Evolutionary conservation across 371 early-diverging fungal species (phyloP).

Genomic region (Syncephalastrum racemosum): DNA sequence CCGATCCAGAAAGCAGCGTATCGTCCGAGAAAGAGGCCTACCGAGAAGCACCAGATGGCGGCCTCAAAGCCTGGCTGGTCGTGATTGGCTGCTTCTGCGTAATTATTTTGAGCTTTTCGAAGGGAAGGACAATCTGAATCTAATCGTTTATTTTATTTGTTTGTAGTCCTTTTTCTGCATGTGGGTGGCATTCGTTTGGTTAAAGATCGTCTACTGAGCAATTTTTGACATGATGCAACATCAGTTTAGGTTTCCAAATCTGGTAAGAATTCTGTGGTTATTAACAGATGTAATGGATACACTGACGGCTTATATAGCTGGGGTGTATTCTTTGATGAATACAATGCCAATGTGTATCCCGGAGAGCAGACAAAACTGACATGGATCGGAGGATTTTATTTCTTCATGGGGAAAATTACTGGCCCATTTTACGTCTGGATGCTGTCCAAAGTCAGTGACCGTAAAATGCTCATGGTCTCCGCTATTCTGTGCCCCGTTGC

Average conservation of each 20-base stretch:
- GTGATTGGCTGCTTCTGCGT: slow-evolving; percentile 16
- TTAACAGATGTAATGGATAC: neutral
- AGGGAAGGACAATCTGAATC: neutral
- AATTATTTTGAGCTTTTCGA: neutral
- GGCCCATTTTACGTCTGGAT: slow-evolving; percentile 6
- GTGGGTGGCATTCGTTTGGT: slow-evolving; percentile 15
- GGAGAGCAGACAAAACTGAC: slow-evolving; percentile 7
- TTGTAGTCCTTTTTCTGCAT: slow-evolving; percentile 1
- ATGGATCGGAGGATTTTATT: slow-evolving; percentile 9
- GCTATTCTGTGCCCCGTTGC: slow-evolving; percentile 5
- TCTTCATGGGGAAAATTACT: slow-evolving; percentile 2
- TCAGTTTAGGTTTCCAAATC: slow-evolving; percentile 3
- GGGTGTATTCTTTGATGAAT: slow-evolving; percentile 1
- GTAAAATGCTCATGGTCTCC: slow-evolving; percentile 5
- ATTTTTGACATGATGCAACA: neutral
- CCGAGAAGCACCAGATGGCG: slow-evolving; percentile 18
- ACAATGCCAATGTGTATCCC: slow-evolving; percentile 7
- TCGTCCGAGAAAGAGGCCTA: neutral
- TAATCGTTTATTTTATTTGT: neutral
- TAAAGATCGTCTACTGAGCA: no score
- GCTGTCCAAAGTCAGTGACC: slow-evolving; percentile 4
- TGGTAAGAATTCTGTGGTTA: slow-evolving; percentile 7
- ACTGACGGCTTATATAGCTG: neutral
- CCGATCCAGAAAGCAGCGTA: no score
- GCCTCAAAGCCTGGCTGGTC: slow-evolving; percentile 10